These are phyloP conservation scores for Hamamelis virginiana DNA, from an alignment of 164 flowering plant species.

Conservation along the genomic window DNA sequence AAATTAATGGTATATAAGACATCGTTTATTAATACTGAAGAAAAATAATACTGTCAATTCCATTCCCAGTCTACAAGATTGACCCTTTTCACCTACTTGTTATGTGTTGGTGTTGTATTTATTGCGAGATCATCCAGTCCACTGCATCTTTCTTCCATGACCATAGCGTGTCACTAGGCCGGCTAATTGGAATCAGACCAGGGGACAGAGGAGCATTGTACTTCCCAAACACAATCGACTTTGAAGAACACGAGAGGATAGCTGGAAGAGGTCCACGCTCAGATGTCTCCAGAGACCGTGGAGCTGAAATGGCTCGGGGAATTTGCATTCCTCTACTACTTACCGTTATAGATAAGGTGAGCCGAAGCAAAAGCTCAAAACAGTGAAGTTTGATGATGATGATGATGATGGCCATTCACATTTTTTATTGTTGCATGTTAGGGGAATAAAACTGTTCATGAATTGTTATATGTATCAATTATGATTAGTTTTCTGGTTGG, in stretches of 20 bases:
- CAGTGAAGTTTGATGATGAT: constrained; percentile 3
- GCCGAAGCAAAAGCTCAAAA: constrained; percentile 31
- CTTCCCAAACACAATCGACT: constrained; percentile 22
- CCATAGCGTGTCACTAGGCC: constrained; percentile 55
- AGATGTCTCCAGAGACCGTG: constrained; percentile 6
- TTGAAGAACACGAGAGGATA: constrained; percentile 4
- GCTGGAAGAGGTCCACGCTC: not conserved
- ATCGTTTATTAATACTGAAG: too few relatives aligned
- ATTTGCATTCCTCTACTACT: constrained; percentile 53
- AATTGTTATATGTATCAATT: not conserved
- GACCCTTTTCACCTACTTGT: not conserved
- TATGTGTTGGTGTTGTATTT: not conserved
- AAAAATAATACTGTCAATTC: too few relatives aligned
- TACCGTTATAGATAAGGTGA: constrained; percentile 34
- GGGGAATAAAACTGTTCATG: not conserved
- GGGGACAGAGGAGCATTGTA: constrained; percentile 33
- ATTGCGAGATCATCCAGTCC: constrained; percentile 39
- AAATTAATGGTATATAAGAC: too few relatives aligned
- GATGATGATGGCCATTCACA: too few relatives aligned
- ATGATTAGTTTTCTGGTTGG: not conserved
- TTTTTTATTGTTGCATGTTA: too few relatives aligned
- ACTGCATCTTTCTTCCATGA: constrained; percentile 76
- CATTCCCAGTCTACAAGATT: too few relatives aligned
- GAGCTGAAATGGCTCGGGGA: constrained; percentile 25
- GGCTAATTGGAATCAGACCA: constrained; percentile 56